Conservation (phyloP, 768 basidiomycete species). For the Strobilomyces confusus region DNA sequence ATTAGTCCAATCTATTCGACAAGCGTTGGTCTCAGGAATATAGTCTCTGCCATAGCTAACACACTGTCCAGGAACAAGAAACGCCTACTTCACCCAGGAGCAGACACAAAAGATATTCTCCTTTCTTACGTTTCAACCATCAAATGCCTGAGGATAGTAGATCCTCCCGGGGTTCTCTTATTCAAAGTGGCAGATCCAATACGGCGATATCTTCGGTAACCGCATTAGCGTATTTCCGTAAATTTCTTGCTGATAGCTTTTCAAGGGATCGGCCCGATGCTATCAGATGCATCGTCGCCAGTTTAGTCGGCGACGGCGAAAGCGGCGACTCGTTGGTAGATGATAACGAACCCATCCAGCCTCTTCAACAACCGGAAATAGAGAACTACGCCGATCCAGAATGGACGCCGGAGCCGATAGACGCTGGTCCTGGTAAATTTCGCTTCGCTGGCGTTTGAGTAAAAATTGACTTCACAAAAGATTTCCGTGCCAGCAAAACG, state of each 20-base stretch:
- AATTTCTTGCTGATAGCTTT: neutral
- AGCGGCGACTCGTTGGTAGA: conserved; percentile 79
- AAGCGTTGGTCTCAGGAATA: conserved; percentile 49
- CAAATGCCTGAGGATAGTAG: conserved; percentile 82
- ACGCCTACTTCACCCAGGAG: conserved; percentile 92
- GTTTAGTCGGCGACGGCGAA: conserved; percentile 83
- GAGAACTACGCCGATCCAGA: conserved; percentile 90
- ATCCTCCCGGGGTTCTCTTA: conserved; percentile 88
- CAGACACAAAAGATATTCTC: conserved; percentile 89
- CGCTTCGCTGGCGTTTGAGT: neutral
- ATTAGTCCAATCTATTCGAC: conserved; percentile 73
- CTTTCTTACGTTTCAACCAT: conserved; percentile 91
- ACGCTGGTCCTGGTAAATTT: conserved; percentile 84
- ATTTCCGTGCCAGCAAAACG: conserved; percentile 87
- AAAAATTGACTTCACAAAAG: conserved; percentile 36
- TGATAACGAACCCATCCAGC: conserved; percentile 76
- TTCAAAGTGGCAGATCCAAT: conserved; percentile 95
- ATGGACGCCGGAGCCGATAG: conserved; percentile 95
- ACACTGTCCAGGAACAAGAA: conserved; percentile 59
- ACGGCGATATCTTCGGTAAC: conserved; percentile 78
- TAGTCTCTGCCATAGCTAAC: conserved; percentile 4
- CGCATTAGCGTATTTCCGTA: neutral
- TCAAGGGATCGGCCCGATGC: conserved; percentile 83
- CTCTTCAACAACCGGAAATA: conserved; percentile 66
- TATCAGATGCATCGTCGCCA: conserved; percentile 88